Conservation (phyloP, 2,329 filamentous ascomycete genomes). For the Trichophyton schoenleinii region DNA sequence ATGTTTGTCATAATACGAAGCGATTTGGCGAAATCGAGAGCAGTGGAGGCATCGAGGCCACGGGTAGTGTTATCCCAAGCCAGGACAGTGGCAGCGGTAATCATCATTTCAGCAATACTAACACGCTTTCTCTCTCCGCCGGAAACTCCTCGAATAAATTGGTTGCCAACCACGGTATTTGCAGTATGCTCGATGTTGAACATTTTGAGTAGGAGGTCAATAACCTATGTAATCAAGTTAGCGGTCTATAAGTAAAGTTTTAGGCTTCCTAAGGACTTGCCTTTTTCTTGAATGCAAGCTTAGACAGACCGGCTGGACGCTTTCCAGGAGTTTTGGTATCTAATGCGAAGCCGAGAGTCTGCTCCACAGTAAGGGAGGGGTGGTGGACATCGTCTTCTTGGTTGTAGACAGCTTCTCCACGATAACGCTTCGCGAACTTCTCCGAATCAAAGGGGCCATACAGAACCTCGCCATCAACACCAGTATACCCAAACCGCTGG, state of each 20-base stretch:
- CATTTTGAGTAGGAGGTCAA: slow-evolving; percentile 69
- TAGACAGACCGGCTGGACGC: slow-evolving; percentile 59
- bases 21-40: slow-evolving; percentile 54
- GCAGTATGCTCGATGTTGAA: slow-evolving; percentile 87
- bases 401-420: slow-evolving; percentile 76
- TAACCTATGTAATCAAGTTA: slow-evolving; percentile 38
- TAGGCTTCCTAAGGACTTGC: not conserved
- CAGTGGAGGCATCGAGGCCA: slow-evolving; percentile 56
- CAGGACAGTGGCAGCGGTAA: slow-evolving; percentile 57
- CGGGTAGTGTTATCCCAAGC: slow-evolving; percentile 67
- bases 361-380: slow-evolving; percentile 72
- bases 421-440: slow-evolving; percentile 58
- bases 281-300: slow-evolving; percentile 61
- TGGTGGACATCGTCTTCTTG: slow-evolving; percentile 79
- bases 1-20: slow-evolving; percentile 71
- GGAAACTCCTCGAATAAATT: slow-evolving; percentile 66
- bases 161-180: slow-evolving; percentile 72
- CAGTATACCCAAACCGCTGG: slow-evolving; percentile 64
- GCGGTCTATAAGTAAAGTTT: not conserved
- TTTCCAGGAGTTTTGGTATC: slow-evolving; percentile 77
- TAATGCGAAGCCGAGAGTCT: slow-evolving; percentile 73
- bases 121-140: slow-evolving; percentile 71
- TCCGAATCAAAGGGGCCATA: slow-evolving; percentile 63
- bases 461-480: slow-evolving; percentile 55
- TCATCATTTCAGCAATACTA: slow-evolving; percentile 71